Base-by-base conservation (phyloP, 768 basidiomycete genomes). In the Lactarius quietus region DNA sequence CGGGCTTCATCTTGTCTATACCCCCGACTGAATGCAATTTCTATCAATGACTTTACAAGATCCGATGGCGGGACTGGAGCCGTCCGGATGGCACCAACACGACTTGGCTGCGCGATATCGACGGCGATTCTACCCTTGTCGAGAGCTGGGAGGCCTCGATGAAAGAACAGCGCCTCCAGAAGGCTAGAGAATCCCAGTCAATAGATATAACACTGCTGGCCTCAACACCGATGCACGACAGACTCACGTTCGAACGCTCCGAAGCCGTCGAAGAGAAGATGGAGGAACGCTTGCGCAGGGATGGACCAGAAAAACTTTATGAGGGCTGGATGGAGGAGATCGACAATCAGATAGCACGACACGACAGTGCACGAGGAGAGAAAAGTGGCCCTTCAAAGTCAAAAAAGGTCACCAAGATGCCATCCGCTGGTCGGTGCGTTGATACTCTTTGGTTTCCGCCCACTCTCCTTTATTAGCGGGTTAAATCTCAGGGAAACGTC, bases 51-150 rank as follows among this genome's bases (percentile, higher is more conserved):
- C 10, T 29, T 45, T 60, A 39, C 29, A 45, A 69, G 69, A 35
- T 69, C 26, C 69, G 69, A 8, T 69, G 69, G 69, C 28, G 41
- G 26, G 36, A 68, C 43, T 69, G 69, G 69, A 57, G 41, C 23
- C 69, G 69, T 26, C 23, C 62, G 3, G 69, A 69, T 26, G 69
- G 69, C 28, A 54, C 69, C 35, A 65, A 68, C 39, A 69, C 69
- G 10, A 69, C 67, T 10, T 69, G 69, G 69, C 57, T 63, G 67
- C 60, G 61, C 23, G 62, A 57, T 1, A 28, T 68, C 20, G 38
- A 51, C 0, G 59, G 20, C 31, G 60, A 68, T 26, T 36, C 57
- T 1, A 62, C 36, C 8, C 28, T 69, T 14, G 23, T 68, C 39
- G 5, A 23, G 3, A 45, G 57, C 33, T 69, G 68, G 68, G 28